A percentile compares a stretch with the other conserved stretches of the same genome.
These are phyloP conservation scores for Candida krabiensis DNA, from an alignment of 805 yeast genomes.

Conservation along the genomic window DNA sequence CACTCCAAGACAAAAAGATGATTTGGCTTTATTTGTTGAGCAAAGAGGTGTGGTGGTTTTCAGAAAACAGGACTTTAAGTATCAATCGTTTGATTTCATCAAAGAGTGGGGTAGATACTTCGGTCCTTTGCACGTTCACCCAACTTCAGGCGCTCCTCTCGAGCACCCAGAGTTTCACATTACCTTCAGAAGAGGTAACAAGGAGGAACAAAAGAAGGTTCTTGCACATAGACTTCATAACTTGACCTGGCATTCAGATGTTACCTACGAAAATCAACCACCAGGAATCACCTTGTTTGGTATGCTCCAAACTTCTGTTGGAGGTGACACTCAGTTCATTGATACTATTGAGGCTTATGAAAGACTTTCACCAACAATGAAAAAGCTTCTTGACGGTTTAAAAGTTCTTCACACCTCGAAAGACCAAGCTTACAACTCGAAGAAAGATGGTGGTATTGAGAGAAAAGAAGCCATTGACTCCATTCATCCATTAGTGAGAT, in stretches of 20 bases:
- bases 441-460: constrained; percentile 57
- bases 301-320: constrained; percentile 52
- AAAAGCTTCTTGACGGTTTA: constrained; percentile 57
- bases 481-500: constrained; percentile 69
- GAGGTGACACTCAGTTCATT: constrained; percentile 83
- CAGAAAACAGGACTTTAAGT: constrained; percentile 64
- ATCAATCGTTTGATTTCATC: constrained; percentile 47
- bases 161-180: constrained; percentile 60
- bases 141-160: constrained; percentile 69
- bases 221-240: constrained; percentile 38
- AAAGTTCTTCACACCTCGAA: constrained; percentile 69
- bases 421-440: constrained; percentile 65
- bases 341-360: constrained; percentile 70
- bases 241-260: constrained; percentile 70
- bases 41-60: constrained; percentile 69
- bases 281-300: constrained; percentile 70
- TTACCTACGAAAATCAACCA: constrained; percentile 70
- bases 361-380: constrained; percentile 65
- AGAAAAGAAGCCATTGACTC: constrained; percentile 64
- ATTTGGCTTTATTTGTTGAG: constrained; percentile 66
- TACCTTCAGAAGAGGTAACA: constrained; percentile 51
- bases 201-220: constrained; percentile 37
- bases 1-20: constrained; percentile 57
- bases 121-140: constrained; percentile 73
- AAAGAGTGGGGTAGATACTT: constrained; percentile 59